Evolutionary conservation across 495 filamentous ascomycete genomes (phyloP).

Genomic region (Hypomontagnella monticulosa): DNA sequence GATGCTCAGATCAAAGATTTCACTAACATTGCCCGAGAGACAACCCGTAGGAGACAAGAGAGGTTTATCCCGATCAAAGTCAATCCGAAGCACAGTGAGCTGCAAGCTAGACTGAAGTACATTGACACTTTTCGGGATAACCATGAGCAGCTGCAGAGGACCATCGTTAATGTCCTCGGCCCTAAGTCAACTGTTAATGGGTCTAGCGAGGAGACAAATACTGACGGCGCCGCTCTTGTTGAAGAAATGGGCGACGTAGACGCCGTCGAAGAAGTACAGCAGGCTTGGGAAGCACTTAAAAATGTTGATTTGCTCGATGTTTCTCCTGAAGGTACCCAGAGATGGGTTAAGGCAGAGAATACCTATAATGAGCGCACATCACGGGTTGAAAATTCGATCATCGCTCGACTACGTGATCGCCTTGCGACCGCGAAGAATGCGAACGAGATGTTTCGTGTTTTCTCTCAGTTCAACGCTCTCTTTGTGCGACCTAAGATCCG

Average conservation of each 20-base stretch:
- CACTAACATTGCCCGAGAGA: slow-evolving; percentile 94
- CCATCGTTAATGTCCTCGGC: slow-evolving; percentile 93
- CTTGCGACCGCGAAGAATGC: slow-evolving; percentile 94
- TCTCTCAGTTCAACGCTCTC: slow-evolving; percentile 99
- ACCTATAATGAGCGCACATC: slow-evolving; percentile 97
- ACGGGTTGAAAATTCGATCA: slow-evolving; percentile 98
- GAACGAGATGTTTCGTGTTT: slow-evolving; percentile 99
- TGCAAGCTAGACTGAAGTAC: slow-evolving; percentile 89
- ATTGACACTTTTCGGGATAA: slow-evolving; percentile 93
- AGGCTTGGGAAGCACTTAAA: slow-evolving; percentile 91
- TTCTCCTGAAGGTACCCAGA: slow-evolving; percentile 82
- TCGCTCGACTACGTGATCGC: slow-evolving; percentile 90
- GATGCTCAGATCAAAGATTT: slow-evolving; percentile 97
- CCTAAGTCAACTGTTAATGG: slow-evolving; percentile 68
- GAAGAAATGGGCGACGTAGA: slow-evolving; percentile 98
- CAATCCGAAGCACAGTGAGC: slow-evolving; percentile 79
- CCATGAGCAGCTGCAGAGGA: slow-evolving; percentile 95
- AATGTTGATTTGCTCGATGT: slow-evolving; percentile 97
- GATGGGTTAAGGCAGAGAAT: slow-evolving; percentile 92
- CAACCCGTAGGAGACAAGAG: slow-evolving; percentile 88
- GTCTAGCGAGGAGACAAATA: slow-evolving; percentile 57
- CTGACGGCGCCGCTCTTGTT: slow-evolving; percentile 73
- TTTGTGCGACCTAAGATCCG: slow-evolving; percentile 98
- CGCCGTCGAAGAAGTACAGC: slow-evolving; percentile 94
- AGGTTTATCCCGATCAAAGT: slow-evolving; percentile 99